phyloP scores from a whole-genome alignment of 2,329 filamentous ascomycete species.

The Neofusicoccum sp. region DNA sequence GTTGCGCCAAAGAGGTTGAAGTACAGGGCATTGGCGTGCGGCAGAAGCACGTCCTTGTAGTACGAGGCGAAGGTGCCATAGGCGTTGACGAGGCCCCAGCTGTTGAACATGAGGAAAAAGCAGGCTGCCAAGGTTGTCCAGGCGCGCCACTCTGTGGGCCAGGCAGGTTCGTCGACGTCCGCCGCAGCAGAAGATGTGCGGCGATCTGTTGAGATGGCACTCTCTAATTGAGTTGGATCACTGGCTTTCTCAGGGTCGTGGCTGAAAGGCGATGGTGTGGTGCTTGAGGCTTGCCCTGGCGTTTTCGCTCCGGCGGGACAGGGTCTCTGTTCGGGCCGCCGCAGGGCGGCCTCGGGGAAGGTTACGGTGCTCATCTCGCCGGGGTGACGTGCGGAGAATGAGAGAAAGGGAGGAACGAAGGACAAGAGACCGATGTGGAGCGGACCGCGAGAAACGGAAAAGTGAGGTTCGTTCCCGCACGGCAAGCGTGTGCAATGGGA shows the following conservation, averaged over 20 bases:
- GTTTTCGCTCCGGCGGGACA: neutral
- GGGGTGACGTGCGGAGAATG: neutral
- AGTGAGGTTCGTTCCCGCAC: no score
- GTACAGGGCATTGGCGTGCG: slow-evolving; percentile 38
- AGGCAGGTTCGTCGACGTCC: slow-evolving; percentile 26
- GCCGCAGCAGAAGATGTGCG: neutral
- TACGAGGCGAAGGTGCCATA: slow-evolving; percentile 52
- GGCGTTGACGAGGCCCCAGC: slow-evolving; percentile 49
- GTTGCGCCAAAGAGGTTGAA: slow-evolving; percentile 51
- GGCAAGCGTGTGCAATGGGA: neutral
- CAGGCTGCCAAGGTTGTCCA: slow-evolving; percentile 47
- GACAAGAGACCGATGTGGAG: neutral
- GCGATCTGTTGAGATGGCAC: neutral
- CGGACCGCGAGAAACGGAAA: neutral
- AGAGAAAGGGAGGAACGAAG: neutral
- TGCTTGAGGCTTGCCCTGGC: neutral
- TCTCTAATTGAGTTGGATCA: neutral
- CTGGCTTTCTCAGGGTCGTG: neutral
- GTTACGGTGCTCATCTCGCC: neutral
- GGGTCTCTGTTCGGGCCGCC: neutral
- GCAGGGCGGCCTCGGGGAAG: neutral
- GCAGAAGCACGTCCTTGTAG: slow-evolving; percentile 47
- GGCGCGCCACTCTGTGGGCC: slow-evolving; percentile 46
- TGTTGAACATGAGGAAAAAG: slow-evolving; percentile 53
- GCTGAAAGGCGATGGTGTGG: neutral